These are phyloP conservation scores for Leishmania turanica DNA, from an alignment of 208 protist species.

Conservation along the genomic window DNA sequence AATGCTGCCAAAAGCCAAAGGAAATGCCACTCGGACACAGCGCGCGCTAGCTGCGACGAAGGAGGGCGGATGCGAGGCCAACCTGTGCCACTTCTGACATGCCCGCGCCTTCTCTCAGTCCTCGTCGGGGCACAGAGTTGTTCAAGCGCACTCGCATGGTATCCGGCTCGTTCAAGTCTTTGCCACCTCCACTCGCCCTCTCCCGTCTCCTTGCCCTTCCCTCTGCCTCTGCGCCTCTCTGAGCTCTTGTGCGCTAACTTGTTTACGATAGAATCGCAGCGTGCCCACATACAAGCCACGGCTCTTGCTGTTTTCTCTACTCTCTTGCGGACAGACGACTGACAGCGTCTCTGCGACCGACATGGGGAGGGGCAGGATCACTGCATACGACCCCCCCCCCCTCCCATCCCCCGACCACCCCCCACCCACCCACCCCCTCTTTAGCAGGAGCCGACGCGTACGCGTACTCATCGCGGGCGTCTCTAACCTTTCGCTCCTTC, in stretches of 20 bases:
- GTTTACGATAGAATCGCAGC: neutral
- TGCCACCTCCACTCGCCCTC: neutral
- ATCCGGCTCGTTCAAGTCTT: neutral
- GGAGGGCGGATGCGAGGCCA: no score
- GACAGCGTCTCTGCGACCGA: neutral
- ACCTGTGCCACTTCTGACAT: neutral
- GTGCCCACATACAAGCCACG: neutral
- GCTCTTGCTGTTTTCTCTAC: conserved; percentile 9
- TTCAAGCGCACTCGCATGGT: neutral
- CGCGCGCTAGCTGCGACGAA: neutral
- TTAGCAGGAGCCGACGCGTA: neutral
- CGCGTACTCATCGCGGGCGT: neutral
- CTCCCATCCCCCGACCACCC: no score
- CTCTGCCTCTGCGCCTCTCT: neutral
- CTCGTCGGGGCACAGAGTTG: no score
- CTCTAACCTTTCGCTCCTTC: neutral
- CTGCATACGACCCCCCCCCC: neutral
- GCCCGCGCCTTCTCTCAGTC: neutral
- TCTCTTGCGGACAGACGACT: neutral
- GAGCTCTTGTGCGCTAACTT: neutral
- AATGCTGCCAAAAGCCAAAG: no score
- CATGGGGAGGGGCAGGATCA: neutral
- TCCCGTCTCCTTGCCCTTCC: neutral
- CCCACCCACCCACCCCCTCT: neutral
- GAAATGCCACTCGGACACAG: neutral